phyloP scores from a whole-genome alignment of 352 stramenopile species.

The Aphanomyces invadans region DNA sequence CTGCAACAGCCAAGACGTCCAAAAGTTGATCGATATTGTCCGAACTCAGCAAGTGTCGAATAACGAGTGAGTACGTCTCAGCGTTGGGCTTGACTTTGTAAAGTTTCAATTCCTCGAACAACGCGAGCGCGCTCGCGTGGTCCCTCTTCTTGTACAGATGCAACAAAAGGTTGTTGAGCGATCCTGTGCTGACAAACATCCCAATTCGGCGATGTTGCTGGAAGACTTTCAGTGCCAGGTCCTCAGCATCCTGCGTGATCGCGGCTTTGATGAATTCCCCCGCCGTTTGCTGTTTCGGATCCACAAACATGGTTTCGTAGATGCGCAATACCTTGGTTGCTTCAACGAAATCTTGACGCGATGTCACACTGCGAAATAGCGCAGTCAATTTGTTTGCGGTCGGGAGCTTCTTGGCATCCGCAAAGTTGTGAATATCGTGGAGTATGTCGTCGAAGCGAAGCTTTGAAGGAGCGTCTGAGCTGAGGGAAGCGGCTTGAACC shows the following conservation, averaged over 20 bases:
- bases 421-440: background rate
- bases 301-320: constrained; percentile 9
- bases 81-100: background rate
- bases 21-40: background rate
- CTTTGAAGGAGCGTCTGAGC: background rate
- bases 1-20: background rate
- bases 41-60: background rate
- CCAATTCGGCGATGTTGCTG: constrained; percentile 15
- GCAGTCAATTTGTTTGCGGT: constrained; percentile 6
- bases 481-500: background rate
- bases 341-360: background rate
- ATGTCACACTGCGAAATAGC: background rate
- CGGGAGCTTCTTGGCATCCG: constrained; percentile 12
- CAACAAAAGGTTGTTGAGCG: constrained; percentile 16
- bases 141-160: constrained; percentile 11
- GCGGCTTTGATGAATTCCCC: constrained; percentile 16
- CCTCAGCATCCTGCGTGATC: constrained; percentile 8
- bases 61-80: background rate
- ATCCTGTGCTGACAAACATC: constrained; percentile 12
- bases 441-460: background rate
- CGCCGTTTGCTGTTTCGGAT: background rate
- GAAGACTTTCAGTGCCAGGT: constrained; percentile 4
- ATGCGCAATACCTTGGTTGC: background rate
- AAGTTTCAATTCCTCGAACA: constrained; percentile 2
- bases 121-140: background rate